Conservation (phyloP, 129 eudicot genomes). For the Flaveria trinervia region DNA sequence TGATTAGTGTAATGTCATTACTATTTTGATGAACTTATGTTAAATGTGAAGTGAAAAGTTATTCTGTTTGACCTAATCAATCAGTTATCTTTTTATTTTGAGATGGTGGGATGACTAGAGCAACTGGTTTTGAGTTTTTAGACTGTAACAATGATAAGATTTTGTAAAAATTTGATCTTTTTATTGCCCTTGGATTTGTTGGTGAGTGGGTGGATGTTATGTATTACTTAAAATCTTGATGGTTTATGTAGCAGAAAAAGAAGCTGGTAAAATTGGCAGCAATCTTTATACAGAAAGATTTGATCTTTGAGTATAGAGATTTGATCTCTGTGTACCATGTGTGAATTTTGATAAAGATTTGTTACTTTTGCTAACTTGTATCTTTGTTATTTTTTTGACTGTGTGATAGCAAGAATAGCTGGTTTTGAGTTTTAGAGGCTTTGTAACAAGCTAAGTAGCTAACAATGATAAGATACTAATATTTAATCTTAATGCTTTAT, state of each 20-base stretch:
- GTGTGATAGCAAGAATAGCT: background rate
- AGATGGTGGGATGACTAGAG: constrained; percentile 3
- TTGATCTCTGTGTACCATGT: background rate
- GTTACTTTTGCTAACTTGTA: background rate
- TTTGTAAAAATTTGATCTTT: background rate
- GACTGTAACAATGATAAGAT: background rate
- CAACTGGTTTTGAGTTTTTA: background rate
- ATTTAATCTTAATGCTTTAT: background rate
- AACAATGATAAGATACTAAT: background rate
- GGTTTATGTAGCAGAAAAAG: background rate
- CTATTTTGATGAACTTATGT: background rate
- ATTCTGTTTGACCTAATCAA: constrained; percentile 9
- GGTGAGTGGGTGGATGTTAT: background rate
- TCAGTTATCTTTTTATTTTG: background rate
- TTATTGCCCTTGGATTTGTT: constrained; percentile 5
- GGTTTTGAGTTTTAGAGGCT: background rate
- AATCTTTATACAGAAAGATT: constrained; percentile 1
- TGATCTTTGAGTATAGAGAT: background rate
- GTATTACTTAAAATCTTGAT: background rate
- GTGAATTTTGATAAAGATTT: background rate
- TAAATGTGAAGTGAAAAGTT: background rate
- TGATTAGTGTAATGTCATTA: background rate
- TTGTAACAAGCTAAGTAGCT: background rate
- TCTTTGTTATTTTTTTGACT: background rate
- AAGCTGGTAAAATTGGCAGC: background rate